Percentiles rank a stretch among this genome's conserved stretches.
Evolutionary conservation across 164 flowering plant species (phyloP).

Genomic region (Malania oleifera): DNA sequence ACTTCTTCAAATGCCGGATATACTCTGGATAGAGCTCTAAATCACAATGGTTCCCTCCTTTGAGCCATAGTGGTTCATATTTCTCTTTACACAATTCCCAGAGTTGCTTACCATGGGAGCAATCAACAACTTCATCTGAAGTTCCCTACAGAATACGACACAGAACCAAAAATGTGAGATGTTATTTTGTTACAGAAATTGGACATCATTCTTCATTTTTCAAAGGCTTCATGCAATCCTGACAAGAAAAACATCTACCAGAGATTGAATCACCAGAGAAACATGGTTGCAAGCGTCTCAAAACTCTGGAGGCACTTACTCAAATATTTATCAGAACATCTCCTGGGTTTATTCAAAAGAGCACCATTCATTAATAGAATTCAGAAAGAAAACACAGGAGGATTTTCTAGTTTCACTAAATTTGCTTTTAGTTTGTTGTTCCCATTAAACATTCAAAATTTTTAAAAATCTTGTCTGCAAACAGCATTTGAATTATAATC

Average conservation of each 20-base stretch:
- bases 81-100: conserved; percentile 92
- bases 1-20: conserved; percentile 80
- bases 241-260: background rate
- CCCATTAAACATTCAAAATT: too few relatives aligned
- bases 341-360: too few relatives aligned
- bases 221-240: background rate
- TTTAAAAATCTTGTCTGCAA: too few relatives aligned
- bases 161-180: background rate
- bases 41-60: conserved; percentile 89
- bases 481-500: too few relatives aligned
- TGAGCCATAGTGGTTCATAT: conserved; percentile 87
- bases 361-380: too few relatives aligned
- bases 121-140: conserved; percentile 86
- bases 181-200: background rate
- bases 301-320: too few relatives aligned
- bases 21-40: conserved; percentile 84
- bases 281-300: background rate
- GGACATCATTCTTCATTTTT: background rate
- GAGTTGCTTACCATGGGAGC: conserved; percentile 91
- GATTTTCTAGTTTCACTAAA: background rate
- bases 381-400: background rate
- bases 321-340: too few relatives aligned
- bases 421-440: background rate
- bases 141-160: conserved; percentile 57
- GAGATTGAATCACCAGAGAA: background rate